Conservation (phyloP, 345 rosid species). For the Bruguiera parviflora region DNA sequence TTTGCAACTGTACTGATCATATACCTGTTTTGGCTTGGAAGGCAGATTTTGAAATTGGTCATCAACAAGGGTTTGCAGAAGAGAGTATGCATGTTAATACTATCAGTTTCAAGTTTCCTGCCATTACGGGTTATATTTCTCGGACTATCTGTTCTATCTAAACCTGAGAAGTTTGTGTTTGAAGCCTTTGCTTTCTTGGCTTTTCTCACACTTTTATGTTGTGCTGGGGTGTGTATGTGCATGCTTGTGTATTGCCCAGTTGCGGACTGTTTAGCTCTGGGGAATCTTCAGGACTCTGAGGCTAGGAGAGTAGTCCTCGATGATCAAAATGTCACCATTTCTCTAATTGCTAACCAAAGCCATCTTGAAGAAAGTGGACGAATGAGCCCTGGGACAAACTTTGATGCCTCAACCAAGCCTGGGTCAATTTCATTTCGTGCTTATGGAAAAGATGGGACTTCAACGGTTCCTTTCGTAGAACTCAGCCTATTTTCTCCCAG, state of each 20-base stretch:
- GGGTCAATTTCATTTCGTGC: constrained; percentile 66
- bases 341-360: constrained; percentile 58
- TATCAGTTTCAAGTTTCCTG: constrained; percentile 81
- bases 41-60: constrained; percentile 75
- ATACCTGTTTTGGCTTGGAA: constrained; percentile 90
- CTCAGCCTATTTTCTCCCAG: constrained; percentile 66
- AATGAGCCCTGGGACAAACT: constrained; percentile 47
- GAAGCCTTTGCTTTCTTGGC: constrained; percentile 87
- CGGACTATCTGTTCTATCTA: constrained; percentile 68
- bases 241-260: constrained; percentile 86
- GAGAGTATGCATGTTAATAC: constrained; percentile 76
- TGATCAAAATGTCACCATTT: constrained; percentile 49
- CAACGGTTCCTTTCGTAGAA: constrained; percentile 49
- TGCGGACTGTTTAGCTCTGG: constrained; percentile 86
- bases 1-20: constrained; percentile 58
- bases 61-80: constrained; percentile 88
- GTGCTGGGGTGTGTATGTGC: constrained; percentile 70
- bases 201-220: constrained; percentile 68
- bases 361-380: constrained; percentile 41
- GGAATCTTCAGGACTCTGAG: constrained; percentile 56
- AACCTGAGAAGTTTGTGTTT: constrained; percentile 61
- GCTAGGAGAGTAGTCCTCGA: constrained; percentile 45
- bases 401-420: constrained; percentile 54
- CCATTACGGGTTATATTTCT: constrained; percentile 81
- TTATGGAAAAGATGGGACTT: constrained; percentile 41